Conservation (phyloP, 2,329 filamentous ascomycete species). For the Penicillium crustosum region DNA sequence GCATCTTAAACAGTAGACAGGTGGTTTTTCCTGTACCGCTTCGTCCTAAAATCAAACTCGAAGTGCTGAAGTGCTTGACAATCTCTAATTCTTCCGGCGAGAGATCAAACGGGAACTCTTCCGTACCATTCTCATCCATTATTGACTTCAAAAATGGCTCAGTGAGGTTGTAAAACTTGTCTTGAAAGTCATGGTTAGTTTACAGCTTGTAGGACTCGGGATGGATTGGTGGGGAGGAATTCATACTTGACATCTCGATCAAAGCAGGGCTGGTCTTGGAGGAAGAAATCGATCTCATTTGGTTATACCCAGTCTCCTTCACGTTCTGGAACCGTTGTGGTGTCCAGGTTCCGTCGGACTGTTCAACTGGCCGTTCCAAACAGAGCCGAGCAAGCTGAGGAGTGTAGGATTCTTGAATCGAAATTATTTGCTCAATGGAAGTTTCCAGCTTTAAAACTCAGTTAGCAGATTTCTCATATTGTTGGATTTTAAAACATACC, state of each 20-base stretch:
- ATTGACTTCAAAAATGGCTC: constrained; percentile 27
- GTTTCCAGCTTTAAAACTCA: constrained; percentile 2
- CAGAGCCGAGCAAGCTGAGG: constrained; percentile 5
- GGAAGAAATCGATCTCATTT: not conserved
- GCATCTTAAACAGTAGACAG: constrained; percentile 33
- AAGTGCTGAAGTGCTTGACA: constrained; percentile 25
- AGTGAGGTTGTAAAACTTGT: constrained; percentile 34
- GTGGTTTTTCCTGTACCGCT: constrained; percentile 38
- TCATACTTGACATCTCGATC: constrained; percentile 20
- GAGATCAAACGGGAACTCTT: constrained; percentile 36
- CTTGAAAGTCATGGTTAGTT: constrained; percentile 9
- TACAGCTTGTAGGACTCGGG: not conserved
- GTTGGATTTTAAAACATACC: not conserved
- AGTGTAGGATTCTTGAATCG: constrained; percentile 8
- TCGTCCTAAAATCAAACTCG: constrained; percentile 32
- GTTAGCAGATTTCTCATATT: not conserved
- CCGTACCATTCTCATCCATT: constrained; percentile 9
- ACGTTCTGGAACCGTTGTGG: constrained; percentile 8
- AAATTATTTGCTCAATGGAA: constrained; percentile 13
- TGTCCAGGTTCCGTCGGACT: constrained; percentile 15
- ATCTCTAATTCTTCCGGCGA: constrained; percentile 30
- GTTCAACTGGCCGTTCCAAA: constrained; percentile 7
- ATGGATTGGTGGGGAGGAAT: too few relatives aligned
- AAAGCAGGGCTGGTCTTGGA: constrained; percentile 3
- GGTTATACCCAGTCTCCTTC: not conserved